Conservation (phyloP, 2,329 filamentous ascomycete species). For the Claviceps quebecensis region DNA sequence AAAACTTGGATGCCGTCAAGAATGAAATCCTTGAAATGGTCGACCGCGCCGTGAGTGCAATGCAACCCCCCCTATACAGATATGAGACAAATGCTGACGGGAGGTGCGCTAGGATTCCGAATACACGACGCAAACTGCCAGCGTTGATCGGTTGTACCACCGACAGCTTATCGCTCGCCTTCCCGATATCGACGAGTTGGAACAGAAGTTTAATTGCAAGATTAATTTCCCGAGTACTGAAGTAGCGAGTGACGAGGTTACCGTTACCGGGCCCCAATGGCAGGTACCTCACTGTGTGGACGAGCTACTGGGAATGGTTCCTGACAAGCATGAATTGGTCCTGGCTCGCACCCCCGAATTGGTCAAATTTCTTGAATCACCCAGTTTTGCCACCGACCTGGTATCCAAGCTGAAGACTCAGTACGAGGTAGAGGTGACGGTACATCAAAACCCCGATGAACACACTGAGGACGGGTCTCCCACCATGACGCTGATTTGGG, state of each 20-base stretch:
- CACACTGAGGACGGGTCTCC: conserved; percentile 42
- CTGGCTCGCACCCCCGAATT: conserved; percentile 64
- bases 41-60: conserved; percentile 61
- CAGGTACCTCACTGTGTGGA: conserved; percentile 96
- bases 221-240: conserved; percentile 97
- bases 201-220: conserved; percentile 99
- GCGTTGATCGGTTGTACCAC: conserved; percentile 89
- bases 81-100: not conserved
- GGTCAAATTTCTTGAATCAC: conserved; percentile 67
- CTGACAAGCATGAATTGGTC: conserved; percentile 84
- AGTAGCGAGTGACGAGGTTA: conserved; percentile 90
- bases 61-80: not conserved
- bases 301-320: conserved; percentile 93
- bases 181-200: conserved; percentile 78
- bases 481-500: conserved; percentile 54
- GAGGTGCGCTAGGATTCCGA: conserved; percentile 59
- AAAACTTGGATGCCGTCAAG: conserved; percentile 93
- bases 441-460: conserved; percentile 50
- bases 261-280: conserved; percentile 91
- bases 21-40: conserved; percentile 99
- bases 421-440: conserved; percentile 77
- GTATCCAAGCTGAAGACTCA: conserved; percentile 75
- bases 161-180: conserved; percentile 84
- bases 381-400: conserved; percentile 68
- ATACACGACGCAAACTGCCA: conserved; percentile 86